Conservation (phyloP, 2,329 filamentous ascomycete genomes). For the Talaromyces sp. region DNA sequence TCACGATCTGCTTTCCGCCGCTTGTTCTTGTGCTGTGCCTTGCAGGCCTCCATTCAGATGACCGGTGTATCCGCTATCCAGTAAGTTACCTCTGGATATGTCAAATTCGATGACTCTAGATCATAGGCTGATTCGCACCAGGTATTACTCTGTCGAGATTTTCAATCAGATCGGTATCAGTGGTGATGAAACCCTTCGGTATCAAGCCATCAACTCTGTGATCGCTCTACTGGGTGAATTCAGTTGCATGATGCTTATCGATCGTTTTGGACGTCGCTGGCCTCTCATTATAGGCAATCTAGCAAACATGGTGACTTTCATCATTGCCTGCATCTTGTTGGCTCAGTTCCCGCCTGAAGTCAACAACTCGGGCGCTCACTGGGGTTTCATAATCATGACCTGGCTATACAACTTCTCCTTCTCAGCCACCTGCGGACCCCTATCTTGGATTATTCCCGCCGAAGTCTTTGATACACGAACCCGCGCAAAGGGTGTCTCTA, state of each 20-base stretch:
- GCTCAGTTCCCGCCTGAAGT: slow-evolving; percentile 60
- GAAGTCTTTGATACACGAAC: slow-evolving; percentile 78
- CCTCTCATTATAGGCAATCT: slow-evolving; percentile 70
- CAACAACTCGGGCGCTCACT: slow-evolving; percentile 55
- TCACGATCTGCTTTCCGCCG: slow-evolving; percentile 66
- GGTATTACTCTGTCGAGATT: slow-evolving; percentile 66
- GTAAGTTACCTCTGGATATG: slow-evolving; percentile 20
- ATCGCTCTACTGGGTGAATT: slow-evolving; percentile 68
- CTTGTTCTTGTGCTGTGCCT: slow-evolving; percentile 64
- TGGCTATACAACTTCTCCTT: slow-evolving; percentile 81
- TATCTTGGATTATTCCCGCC: slow-evolving; percentile 59
- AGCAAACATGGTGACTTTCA: slow-evolving; percentile 48
- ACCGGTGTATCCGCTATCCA: slow-evolving; percentile 72
- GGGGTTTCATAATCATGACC: slow-evolving; percentile 73
- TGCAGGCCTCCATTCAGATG: slow-evolving; percentile 73
- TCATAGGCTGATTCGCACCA: slow-evolving; percentile 14
- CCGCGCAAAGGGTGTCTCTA: slow-evolving; percentile 68
- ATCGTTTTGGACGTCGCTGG: slow-evolving; percentile 67
- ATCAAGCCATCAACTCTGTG: slow-evolving; percentile 71
- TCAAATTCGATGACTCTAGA: background rate
- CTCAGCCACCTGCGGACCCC: slow-evolving; percentile 65
- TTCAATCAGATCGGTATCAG: slow-evolving; percentile 67
- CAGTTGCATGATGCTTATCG: slow-evolving; percentile 63
- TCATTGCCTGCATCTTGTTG: slow-evolving; percentile 44
- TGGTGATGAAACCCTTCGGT: slow-evolving; percentile 63